A percentile compares a stretch with the other conserved stretches of the same genome.
Evolutionary conservation across 768 basidiomycete genomes (phyloP).

Genomic region (Guyanaporus albipodus): DNA sequence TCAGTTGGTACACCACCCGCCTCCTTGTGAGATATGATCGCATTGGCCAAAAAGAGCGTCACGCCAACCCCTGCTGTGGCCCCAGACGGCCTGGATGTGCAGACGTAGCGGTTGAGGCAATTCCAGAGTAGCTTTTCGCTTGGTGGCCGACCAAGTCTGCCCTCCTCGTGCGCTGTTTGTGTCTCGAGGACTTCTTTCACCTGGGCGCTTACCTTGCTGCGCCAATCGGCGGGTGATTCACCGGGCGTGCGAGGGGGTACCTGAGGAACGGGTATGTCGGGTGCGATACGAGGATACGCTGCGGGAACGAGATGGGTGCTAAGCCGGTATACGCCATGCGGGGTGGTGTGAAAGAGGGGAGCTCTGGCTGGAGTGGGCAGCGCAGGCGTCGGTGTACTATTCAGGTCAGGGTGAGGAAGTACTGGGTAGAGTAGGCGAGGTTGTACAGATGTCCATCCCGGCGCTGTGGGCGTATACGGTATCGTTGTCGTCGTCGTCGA

Average conservation of each 20-base stretch:
- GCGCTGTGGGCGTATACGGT: conserved; percentile 14
- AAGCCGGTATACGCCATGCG: conserved; percentile 17
- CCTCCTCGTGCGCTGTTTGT: conserved; percentile 9
- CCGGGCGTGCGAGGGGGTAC: conserved; percentile 12
- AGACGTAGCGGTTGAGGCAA: conserved; percentile 66
- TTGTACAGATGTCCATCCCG: conserved; percentile 17
- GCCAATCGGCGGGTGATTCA: conserved; percentile 8
- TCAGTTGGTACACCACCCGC: conserved; percentile 30
- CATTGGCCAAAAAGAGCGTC: conserved; percentile 77
- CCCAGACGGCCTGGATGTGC: conserved; percentile 1
- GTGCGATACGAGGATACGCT: conserved; percentile 23
- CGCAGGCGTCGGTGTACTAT: conserved; percentile 3
- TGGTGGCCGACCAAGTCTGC: conserved; percentile 10
- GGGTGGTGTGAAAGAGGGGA: conserved; percentile 17
- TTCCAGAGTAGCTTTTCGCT: conserved; percentile 54
- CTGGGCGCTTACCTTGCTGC: conserved; percentile 4
- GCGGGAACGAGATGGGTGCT: conserved; percentile 31
- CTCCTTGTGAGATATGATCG: conserved; percentile 89
- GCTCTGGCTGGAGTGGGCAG: conserved; percentile 22
- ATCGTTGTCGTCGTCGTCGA: conserved; percentile 12
- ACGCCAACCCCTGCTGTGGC: conserved; percentile 26
- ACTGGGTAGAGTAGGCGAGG: conserved; percentile 23
- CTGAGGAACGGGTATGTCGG: conserved; percentile 21
- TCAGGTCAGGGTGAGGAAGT: conserved; percentile 9
- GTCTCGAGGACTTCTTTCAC: conserved; percentile 19